Conservation (phyloP, 495 filamentous ascomycete genomes). For the Thermothielavioides terrestris region DNA sequence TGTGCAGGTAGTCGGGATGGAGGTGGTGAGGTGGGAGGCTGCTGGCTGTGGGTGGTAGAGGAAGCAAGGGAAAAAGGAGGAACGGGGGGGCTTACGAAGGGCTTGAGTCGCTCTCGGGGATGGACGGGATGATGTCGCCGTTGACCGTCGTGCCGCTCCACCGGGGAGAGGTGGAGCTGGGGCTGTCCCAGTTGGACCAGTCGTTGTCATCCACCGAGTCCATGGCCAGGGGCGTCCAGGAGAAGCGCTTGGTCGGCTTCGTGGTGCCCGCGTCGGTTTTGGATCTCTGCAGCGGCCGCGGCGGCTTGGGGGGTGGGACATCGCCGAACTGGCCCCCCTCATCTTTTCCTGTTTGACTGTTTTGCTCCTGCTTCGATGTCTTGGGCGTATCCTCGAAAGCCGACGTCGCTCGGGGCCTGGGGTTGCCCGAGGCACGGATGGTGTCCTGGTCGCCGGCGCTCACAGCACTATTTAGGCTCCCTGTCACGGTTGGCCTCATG, state of each 20-base stretch:
- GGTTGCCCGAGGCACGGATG: conserved; percentile 26
- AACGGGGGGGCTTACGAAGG: conserved; percentile 31
- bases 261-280: conserved; percentile 22
- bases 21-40: background rate
- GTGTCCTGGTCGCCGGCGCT: conserved; percentile 24
- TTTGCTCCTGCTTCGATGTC: background rate
- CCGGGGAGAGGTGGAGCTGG: conserved; percentile 36
- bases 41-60: too few species aligned
- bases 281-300: conserved; percentile 15
- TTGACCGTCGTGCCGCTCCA: conserved; percentile 44
- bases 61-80: background rate
- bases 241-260: conserved; percentile 35
- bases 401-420: conserved; percentile 10
- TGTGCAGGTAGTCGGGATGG: background rate
- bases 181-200: conserved; percentile 68
- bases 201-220: conserved; percentile 55
- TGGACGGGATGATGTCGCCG: conserved; percentile 34
- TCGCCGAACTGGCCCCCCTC: background rate
- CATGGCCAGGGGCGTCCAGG: conserved; percentile 40
- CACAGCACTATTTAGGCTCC: too few species aligned
- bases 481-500: conserved; percentile 32
- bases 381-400: conserved; percentile 20
- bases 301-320: conserved; percentile 10
- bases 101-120: conserved; percentile 25
- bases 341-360: background rate